Evolutionary conservation across 495 filamentous ascomycete species (phyloP), one percentile per base, ranked within the genome.

Genomic region (Daldinia caldariorum): DNA sequence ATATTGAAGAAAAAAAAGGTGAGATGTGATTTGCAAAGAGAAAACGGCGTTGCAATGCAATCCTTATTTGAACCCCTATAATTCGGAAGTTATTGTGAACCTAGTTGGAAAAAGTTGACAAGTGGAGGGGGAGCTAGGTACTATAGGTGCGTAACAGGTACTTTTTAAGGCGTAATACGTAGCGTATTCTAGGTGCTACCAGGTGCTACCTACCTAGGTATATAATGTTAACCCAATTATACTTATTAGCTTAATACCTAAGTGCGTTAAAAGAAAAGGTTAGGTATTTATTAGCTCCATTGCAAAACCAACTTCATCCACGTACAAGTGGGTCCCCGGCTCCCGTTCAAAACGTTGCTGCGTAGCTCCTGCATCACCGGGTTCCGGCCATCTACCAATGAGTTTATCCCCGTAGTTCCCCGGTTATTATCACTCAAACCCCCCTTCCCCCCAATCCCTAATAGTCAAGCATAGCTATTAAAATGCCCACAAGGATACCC

Each of bases 401-500:
- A 47, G 26, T 31, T 5, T 16, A 9, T 12, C 26, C 22, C 22
- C 3, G 6, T 1, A 32, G 22, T 20, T 32, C 22, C 43, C 16
- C 20, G 9, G 9, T 35, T 35, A 35, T 35, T 35, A 35, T 35
- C 34, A 35, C 2, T 35, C 9, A 35, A 8, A 45, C 9, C n/a
- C n/a, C n/a, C n/a, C n/a, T n/a, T n/a, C n/a, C n/a, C n/a, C n/a
- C n/a, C 2, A 26, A 26, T 45, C 16, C 41, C n/a, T 2, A 20
- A 57, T 13, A 18, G 32, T 22, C 16, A 3, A 16, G 20, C 9
- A 10, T 6, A 20, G 31, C 4, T 16, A 49, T 6, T 45, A 37
- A 47, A 37, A 79, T 77, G 77, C 77, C 76, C 41, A 78, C 79
- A 3, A 76, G 79, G 59, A 75, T 80, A 61, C 82, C 82, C 43